phyloP scores from a whole-genome alignment of 495 filamentous ascomycete genomes.

The Penicillium antarcticum region DNA sequence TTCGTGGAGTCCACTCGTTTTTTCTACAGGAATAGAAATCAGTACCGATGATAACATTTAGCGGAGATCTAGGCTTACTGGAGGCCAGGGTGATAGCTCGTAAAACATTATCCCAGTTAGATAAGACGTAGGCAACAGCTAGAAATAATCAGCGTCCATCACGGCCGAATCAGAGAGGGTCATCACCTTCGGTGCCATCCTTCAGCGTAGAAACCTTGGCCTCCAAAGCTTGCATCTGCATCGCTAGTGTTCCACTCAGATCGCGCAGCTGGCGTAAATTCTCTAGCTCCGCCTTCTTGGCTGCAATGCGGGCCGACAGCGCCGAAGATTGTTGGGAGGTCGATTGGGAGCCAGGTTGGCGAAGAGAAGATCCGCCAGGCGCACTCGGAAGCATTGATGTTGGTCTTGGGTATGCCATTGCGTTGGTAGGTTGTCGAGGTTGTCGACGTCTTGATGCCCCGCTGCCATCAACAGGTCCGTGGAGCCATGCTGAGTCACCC shows the following conservation, averaged over 20 bases:
- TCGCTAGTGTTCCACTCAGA: slow-evolving; percentile 79
- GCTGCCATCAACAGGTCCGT: slow-evolving; percentile 1
- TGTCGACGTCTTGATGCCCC: neutral
- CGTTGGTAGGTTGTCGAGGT: no score
- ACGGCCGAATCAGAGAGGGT: neutral
- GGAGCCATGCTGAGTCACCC: slow-evolving; percentile 14
- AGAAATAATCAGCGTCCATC: slow-evolving; percentile 4
- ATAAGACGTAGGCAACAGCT: slow-evolving; percentile 89
- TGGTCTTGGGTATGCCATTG: slow-evolving; percentile 57
- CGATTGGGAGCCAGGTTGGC: slow-evolving; percentile 34
- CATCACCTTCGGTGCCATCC: slow-evolving; percentile 84
- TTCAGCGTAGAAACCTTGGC: slow-evolving; percentile 83
- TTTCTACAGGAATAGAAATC: slow-evolving; percentile 10
- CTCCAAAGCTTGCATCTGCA: slow-evolving; percentile 88
- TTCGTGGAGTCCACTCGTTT: slow-evolving; percentile 22
- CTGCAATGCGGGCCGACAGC: slow-evolving; percentile 80
- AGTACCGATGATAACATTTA: neutral
- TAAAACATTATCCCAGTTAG: slow-evolving; percentile 96
- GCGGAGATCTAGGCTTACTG: slow-evolving; percentile 54
- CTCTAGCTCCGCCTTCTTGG: slow-evolving; percentile 91
- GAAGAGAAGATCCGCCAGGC: slow-evolving; percentile 28
- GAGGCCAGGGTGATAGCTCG: slow-evolving; percentile 94
- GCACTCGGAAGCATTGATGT: slow-evolving; percentile 35
- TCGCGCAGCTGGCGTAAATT: slow-evolving; percentile 84
- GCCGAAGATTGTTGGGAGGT: slow-evolving; percentile 69